Evolutionary conservation across 176 grass and related monocot species (phyloP), one percentile per base, ranked within the genome.

Genomic region (Phoenix roebelenii): DNA sequence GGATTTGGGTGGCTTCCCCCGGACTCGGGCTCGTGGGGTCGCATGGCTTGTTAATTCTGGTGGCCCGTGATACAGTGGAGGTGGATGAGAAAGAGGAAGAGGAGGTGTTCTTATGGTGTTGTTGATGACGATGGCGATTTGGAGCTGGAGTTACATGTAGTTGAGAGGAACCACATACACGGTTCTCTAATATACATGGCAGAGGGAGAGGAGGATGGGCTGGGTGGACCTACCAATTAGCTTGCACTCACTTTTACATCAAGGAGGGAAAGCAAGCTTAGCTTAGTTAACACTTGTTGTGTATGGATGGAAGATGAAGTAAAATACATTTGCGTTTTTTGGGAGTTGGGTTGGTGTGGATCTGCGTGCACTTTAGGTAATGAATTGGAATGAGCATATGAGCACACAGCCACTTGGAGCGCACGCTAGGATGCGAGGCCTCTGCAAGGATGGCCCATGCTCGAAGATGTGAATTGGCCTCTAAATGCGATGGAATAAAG

Each of bases 191-290:
- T 44, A 44, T 44, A 44, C 7, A n/a, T 48, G 60, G 17, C 30
- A 22, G 60, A 16, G 30, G 22, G n/a, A 16, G 60, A 50, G 39
- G 28, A n/a, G 69, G 61, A 25, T 39, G 69, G 39, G 58, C 25
- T 30, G 4, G 0, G 28, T 28, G 35, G 35, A 44, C 58, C 70
- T 58, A 72, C 70, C 70, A 63, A 55, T 54, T 54, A 55, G 59
- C 57, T 35, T 72, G 70, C 58, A 54, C n/a, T 63, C 58, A 53
- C 49, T 61, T 60, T 61, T 23, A 62, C 22, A 49, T 10, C 4
- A 9, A 58, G 54, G 18, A 20, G 26, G 66, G 3, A 39, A 50
- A 58, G 57, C 44, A 60, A 51, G 23, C 49, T 71, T 25, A 51
- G 23, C 49, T 71, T 25, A 14, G 35, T 12, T 44, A 14, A 44